These are phyloP conservation scores for Glonium stellatum DNA, from an alignment of 495 filamentous ascomycete genomes.

Conservation along the genomic window DNA sequence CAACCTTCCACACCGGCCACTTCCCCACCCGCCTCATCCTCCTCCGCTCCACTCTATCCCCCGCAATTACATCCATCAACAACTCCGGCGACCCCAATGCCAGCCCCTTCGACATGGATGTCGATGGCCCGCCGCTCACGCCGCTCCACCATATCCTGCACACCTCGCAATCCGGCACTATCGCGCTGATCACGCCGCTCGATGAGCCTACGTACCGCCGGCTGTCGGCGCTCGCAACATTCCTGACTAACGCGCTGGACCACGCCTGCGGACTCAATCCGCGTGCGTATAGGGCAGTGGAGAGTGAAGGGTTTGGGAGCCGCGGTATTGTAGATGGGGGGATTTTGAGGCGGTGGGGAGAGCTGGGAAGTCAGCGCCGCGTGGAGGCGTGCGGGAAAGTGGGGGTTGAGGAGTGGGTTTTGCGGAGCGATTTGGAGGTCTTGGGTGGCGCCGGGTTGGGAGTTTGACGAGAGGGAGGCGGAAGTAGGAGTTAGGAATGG, in stretches of 20 bases:
- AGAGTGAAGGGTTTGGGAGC: conserved; percentile 45
- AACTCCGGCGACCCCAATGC: conserved; percentile 35
- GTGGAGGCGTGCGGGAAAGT: conserved; percentile 64
- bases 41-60: conserved; percentile 55
- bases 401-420: conserved; percentile 44
- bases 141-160: conserved; percentile 60
- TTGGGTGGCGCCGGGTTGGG: conserved; percentile 52
- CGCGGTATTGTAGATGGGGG: conserved; percentile 58
- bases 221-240: conserved; percentile 70
- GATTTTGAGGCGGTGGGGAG: conserved; percentile 58
- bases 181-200: conserved; percentile 71
- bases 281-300: conserved; percentile 59
- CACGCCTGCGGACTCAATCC: conserved; percentile 77
- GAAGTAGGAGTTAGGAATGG: too few relatives aligned
- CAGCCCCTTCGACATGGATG: conserved; percentile 29
- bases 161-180: conserved; percentile 62
- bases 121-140: not conserved
- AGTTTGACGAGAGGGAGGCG: not conserved
- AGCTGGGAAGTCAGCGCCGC: conserved; percentile 59
- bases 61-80: conserved; percentile 40
- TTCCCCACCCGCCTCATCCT: conserved; percentile 65
- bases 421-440: conserved; percentile 54
- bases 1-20: conserved; percentile 81
- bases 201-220: conserved; percentile 76
- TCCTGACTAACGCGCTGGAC: conserved; percentile 67